Conservation (phyloP, 495 filamentous ascomycete species). For the Bombardia bombarda region DNA sequence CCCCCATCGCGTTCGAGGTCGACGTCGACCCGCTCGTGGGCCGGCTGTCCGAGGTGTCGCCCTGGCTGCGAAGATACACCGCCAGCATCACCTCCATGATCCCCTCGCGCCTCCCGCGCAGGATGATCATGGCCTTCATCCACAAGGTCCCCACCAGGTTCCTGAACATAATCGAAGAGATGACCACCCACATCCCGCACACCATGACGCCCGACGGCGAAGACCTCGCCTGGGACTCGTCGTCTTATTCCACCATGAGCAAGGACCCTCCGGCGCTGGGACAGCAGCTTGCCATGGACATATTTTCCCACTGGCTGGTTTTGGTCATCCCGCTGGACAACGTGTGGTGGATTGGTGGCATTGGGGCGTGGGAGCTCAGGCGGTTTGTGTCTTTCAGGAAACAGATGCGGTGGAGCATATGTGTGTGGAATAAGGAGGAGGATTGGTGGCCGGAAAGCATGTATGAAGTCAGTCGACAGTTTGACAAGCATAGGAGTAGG, state of each 20-base stretch:
- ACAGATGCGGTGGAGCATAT: not conserved
- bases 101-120: conserved; percentile 11
- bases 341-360: conserved; percentile 37
- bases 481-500: conserved; percentile 7
- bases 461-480: conserved; percentile 7
- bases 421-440: conserved; percentile 4
- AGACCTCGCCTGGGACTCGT: not conserved
- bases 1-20: conserved; percentile 3
- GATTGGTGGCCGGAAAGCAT: conserved; percentile 16
- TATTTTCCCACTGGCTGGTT: conserved; percentile 39
- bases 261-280: not conserved
- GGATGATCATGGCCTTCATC: conserved; percentile 15
- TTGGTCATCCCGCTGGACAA: conserved; percentile 33
- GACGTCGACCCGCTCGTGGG: conserved; percentile 2
- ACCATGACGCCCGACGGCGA: not conserved
- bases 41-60: conserved; percentile 8
- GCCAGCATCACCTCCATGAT: conserved; percentile 14
- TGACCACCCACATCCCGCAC: conserved; percentile 1
- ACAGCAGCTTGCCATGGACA: conserved; percentile 31
- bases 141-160: conserved; percentile 16
- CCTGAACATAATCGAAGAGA: conserved; percentile 11
- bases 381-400: conserved; percentile 7
- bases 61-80: conserved; percentile 16
- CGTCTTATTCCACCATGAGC: not conserved
- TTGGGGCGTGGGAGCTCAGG: conserved; percentile 17